phyloP scores from a whole-genome alignment of 108 stramenopile species.

The Schizochytrium sp. region DNA sequence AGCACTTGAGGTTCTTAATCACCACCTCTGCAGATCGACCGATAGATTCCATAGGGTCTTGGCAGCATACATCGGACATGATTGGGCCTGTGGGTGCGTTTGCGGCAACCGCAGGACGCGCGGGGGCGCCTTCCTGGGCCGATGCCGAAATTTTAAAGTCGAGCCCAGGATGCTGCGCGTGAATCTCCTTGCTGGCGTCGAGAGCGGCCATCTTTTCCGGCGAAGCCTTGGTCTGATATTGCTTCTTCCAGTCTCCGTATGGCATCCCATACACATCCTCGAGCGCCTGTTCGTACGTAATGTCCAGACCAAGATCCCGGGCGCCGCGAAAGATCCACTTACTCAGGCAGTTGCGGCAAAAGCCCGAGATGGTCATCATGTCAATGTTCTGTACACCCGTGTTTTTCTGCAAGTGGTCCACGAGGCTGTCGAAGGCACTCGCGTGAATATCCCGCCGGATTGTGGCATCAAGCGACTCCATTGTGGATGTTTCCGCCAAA shows the following conservation, averaged over 20 bases:
- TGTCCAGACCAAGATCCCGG: slow-evolving; percentile 49
- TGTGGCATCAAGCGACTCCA: background rate
- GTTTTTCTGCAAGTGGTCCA: background rate
- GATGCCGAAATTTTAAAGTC: background rate
- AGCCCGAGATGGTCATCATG: slow-evolving; percentile 76
- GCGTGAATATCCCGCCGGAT: background rate
- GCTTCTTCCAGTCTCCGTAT: slow-evolving; percentile 71
- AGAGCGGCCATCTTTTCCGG: slow-evolving; percentile 58
- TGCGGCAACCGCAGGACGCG: background rate
- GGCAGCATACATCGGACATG: slow-evolving; percentile 76
- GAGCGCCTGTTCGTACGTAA: slow-evolving; percentile 75
- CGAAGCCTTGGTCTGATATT: slow-evolving; percentile 63
- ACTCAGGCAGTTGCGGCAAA: slow-evolving; percentile 81
- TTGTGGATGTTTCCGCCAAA: too few species aligned
- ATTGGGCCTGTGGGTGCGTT: slow-evolving; percentile 28
- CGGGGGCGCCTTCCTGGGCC: background rate
- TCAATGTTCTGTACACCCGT: slow-evolving; percentile 57
- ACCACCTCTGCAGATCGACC: background rate
- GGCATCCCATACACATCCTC: slow-evolving; percentile 68
- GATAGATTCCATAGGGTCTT: slow-evolving; percentile 27
- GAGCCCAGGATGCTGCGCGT: slow-evolving; percentile 56
- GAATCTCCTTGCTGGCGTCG: slow-evolving; percentile 59
- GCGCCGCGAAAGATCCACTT: slow-evolving; percentile 61
- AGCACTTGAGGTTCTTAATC: background rate
- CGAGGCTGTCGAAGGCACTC: background rate